These are phyloP conservation scores for Rusavskia elegans DNA, from an alignment of 495 filamentous ascomycete genomes.

Conservation along the genomic window DNA sequence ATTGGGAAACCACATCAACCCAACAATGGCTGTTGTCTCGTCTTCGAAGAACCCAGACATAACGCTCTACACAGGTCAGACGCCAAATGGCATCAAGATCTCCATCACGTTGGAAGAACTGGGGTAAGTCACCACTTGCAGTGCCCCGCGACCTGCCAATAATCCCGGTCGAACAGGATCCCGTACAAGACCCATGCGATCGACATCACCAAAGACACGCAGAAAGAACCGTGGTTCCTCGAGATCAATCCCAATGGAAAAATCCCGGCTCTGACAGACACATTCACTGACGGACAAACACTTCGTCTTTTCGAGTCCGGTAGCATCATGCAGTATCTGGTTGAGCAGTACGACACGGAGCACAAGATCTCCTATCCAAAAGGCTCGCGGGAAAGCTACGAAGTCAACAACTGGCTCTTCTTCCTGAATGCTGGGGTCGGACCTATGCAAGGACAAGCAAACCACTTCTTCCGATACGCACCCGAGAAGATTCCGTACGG, in stretches of 20 bases:
- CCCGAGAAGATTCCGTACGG: conserved; percentile 23
- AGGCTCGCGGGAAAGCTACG: conserved; percentile 22
- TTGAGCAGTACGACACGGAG: conserved; percentile 31
- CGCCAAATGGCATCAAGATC: too few species aligned
- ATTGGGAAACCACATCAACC: too few species aligned
- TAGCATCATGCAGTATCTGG: conserved; percentile 45
- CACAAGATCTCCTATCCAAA: conserved; percentile 31
- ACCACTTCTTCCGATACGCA: conserved; percentile 24
- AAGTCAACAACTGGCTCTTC: conserved; percentile 23
- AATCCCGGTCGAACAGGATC: too few species aligned
- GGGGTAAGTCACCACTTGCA: too few species aligned
- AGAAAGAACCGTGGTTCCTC: neutral
- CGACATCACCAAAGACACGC: too few species aligned
- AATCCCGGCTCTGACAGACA: conserved; percentile 39
- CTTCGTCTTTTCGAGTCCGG: conserved; percentile 46
- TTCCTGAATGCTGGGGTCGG: conserved; percentile 33
- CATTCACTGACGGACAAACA: conserved; percentile 27
- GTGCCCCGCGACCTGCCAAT: too few species aligned
- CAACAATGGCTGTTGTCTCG: too few species aligned
- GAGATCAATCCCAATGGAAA: conserved; percentile 50
- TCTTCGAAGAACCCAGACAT: too few species aligned
- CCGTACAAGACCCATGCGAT: too few species aligned
- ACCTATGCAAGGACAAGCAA: conserved; percentile 30
- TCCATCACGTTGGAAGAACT: too few species aligned
- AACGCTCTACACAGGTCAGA: too few species aligned